phyloP scores from a whole-genome alignment of 75 land plant genomes.

The Sequoiadendron giganteum region DNA sequence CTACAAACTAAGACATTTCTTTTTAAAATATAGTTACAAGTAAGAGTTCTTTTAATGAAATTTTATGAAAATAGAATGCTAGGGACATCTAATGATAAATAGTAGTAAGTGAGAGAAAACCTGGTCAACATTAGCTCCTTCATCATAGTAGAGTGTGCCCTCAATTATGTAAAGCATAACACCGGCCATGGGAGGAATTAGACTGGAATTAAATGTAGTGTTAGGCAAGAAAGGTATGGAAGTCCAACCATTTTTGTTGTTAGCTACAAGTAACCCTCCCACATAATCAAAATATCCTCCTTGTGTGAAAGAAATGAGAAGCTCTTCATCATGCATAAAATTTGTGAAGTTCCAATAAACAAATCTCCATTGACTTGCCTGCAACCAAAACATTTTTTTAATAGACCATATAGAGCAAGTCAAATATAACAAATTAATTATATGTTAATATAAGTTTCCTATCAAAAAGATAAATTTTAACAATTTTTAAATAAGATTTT shows the following conservation, averaged over 20 bases:
- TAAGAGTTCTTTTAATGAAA: too few relatives aligned
- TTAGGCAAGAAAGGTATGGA: constrained; percentile 15
- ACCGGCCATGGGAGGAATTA: constrained; percentile 25
- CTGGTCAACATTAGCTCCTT: background rate
- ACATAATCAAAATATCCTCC: constrained; percentile 26
- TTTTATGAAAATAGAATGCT: too few relatives aligned
- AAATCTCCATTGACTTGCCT: constrained; percentile 36
- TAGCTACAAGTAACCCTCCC: constrained; percentile 33
- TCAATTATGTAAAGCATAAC: constrained; percentile 31
- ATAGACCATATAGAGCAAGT: too few relatives aligned
- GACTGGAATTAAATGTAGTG: background rate
- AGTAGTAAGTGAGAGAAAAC: background rate
- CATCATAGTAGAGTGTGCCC: constrained; percentile 18
- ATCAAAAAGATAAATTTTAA: too few relatives aligned
- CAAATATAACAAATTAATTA: too few relatives aligned
- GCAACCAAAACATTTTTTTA: background rate
- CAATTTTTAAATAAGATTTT: too few relatives aligned
- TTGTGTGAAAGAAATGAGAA: constrained; percentile 8
- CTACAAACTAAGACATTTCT: too few relatives aligned
- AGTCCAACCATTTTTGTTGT: constrained; percentile 24
- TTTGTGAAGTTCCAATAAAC: constrained; percentile 30
- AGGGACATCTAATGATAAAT: too few relatives aligned
- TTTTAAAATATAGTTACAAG: too few relatives aligned
- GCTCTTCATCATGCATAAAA: constrained; percentile 31
- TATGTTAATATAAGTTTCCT: too few relatives aligned